Evolutionary conservation across 768 basidiomycete species (phyloP), one percentile per base, ranked within the genome.

Genomic region (Rhizopogon salebrosus): DNA sequence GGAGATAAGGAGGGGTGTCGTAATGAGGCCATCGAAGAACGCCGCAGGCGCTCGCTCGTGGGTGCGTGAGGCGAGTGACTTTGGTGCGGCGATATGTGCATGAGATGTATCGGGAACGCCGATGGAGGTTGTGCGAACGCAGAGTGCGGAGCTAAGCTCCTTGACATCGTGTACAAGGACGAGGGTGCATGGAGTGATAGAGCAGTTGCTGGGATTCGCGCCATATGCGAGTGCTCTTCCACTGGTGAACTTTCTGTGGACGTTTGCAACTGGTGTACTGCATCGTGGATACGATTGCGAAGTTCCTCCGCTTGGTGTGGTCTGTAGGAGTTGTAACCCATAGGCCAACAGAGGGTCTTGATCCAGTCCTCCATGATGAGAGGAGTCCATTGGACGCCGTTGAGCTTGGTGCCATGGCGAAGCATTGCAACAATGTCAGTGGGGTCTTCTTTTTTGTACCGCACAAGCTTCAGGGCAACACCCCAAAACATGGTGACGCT

Each of bases 401-500:
- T 79, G 41, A 80, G 65, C 37, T 70, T 68, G 1, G 76, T 78
- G 1, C 84, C 84, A 53, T 83, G 79, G 51, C 79, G 75, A n/a
- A 88, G 73, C 39, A 87, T 73, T n/a, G 83, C 71, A 42, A 80
- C 82, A 53, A 87, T 84, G 64, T 89, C 86, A 1, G 64, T 73
- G 1, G 83, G 78, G 64, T 88, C 87, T 55, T 78, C 75, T 49
- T 80, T 79, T 36, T 75, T 69, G 63, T 84, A 89, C 6, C 87
- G 75, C 18, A 85, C 84, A 10, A 89, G 74, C 63, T 89, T 89
- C 59, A 88, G 78, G 3, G 85, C 82, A 38, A 88, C 78, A 1
- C 80, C 79, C 87, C 87, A 89, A 54, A 80, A 79, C 53, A 85
- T 86, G 24, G 83, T 79, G 2, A 88, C 84, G 55, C 79, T 81